Percentiles rank a stretch among this genome's conserved stretches.
These are phyloP conservation scores for Fusarium sp. DNA, from an alignment of 2,329 filamentous ascomycete genomes.

Conservation along the genomic window DNA sequence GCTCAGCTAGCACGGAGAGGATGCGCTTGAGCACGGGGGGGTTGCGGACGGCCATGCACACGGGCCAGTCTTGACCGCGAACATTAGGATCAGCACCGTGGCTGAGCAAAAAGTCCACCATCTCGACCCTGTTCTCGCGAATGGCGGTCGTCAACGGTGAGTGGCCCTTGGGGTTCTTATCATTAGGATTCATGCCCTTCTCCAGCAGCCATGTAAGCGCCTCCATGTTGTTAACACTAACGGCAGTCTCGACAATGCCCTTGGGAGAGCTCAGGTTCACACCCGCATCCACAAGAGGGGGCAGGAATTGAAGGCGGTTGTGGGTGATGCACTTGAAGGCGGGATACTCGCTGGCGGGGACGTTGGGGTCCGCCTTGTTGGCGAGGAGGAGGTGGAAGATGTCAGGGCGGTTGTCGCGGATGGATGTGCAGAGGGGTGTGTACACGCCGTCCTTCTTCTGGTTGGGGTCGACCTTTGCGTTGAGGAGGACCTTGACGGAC, in stretches of 20 bases:
- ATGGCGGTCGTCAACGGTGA: constrained; percentile 74
- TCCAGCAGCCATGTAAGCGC: constrained; percentile 68
- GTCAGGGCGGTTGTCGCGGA: constrained; percentile 70
- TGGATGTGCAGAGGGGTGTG: constrained; percentile 72
- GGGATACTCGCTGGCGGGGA: constrained; percentile 69
- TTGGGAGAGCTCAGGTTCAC: constrained; percentile 66
- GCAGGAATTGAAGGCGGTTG: constrained; percentile 67
- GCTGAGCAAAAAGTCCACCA: constrained; percentile 65
- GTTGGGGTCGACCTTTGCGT: constrained; percentile 68
- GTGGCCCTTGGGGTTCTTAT: constrained; percentile 63
- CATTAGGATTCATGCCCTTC: constrained; percentile 67
- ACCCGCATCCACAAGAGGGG: constrained; percentile 66
- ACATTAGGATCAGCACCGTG: constrained; percentile 69
- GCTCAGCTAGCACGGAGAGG: constrained; percentile 63
- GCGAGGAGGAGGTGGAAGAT: constrained; percentile 67
- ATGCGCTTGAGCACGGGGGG: constrained; percentile 67
- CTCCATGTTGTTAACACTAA: constrained; percentile 67
- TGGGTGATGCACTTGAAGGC: constrained; percentile 75
- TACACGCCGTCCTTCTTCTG: constrained; percentile 71
- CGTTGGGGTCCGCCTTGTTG: constrained; percentile 68
- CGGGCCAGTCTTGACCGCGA: constrained; percentile 74
- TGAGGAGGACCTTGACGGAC: constrained; percentile 64
- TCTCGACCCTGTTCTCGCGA: constrained; percentile 63
- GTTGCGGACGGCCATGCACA: constrained; percentile 72
- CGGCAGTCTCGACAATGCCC: constrained; percentile 72